phyloP scores from a whole-genome alignment of 1,284 basidiomycete genomes.

The Sanghuangporus weigelae region DNA sequence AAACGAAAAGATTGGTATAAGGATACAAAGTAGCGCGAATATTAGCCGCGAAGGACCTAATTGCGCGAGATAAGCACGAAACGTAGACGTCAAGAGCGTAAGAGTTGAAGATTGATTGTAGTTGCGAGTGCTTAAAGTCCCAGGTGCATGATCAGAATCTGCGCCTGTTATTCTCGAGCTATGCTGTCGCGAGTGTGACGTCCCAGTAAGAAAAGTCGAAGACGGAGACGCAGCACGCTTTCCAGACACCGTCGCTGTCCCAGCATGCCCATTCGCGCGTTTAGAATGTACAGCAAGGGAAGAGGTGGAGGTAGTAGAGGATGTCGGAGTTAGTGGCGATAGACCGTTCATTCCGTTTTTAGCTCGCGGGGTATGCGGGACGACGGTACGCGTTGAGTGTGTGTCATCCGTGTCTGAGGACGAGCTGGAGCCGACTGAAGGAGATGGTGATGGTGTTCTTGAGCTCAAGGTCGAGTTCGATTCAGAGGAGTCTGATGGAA shows the following conservation, averaged over 20 bases:
- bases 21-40: constrained; percentile 45
- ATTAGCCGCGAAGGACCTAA: constrained; percentile 43
- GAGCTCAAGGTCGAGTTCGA: constrained; percentile 30
- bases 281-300: constrained; percentile 22
- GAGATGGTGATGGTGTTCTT: constrained; percentile 20
- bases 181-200: not conserved
- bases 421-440: constrained; percentile 43
- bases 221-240: constrained; percentile 21
- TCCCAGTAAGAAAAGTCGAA: not conserved
- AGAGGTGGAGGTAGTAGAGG: constrained; percentile 12
- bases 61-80: constrained; percentile 34
- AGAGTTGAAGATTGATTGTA: constrained; percentile 24
- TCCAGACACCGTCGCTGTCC: not conserved
- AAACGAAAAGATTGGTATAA: constrained; percentile 59
- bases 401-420: constrained; percentile 45
- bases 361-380: constrained; percentile 35
- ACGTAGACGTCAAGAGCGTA: constrained; percentile 37
- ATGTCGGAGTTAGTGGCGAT: constrained; percentile 10
- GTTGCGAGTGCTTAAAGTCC: constrained; percentile 17
- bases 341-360: constrained; percentile 11
- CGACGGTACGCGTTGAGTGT: constrained; percentile 50
- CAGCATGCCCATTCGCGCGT: constrained; percentile 22
- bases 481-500: constrained; percentile 25
- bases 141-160: not conserved
- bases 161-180: not conserved